Conservation (phyloP, 495 filamentous ascomycete genomes). For the Aspergillus conjunctus region DNA sequence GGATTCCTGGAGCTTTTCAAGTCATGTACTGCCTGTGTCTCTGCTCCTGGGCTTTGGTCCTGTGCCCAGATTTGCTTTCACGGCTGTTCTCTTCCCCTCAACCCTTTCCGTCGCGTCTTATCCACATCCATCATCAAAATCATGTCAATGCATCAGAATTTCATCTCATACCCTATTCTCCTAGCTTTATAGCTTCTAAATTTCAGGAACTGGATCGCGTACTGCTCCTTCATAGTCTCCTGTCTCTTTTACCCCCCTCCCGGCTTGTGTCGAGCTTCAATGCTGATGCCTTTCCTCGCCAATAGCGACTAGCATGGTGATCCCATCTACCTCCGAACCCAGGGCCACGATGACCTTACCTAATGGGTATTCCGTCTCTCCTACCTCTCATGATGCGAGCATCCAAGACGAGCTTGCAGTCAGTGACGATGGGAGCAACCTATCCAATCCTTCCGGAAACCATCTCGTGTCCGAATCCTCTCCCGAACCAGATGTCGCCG, state of each 20-base stretch:
- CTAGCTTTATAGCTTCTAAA: constrained; percentile 31
- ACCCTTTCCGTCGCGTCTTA: constrained; percentile 40
- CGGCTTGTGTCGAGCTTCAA: constrained; percentile 41
- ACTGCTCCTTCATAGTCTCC: constrained; percentile 29
- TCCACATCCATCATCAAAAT: constrained; percentile 50
- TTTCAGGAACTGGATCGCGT: constrained; percentile 39
- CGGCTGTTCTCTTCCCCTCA: constrained; percentile 26
- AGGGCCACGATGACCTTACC: constrained; percentile 42
- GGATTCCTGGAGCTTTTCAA: constrained; percentile 19
- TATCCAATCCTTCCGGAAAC: constrained; percentile 52
- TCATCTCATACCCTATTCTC: constrained; percentile 35
- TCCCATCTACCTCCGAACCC: constrained; percentile 51
- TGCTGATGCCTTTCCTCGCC: constrained; percentile 46
- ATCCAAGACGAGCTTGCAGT: constrained; percentile 40
- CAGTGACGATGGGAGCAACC: constrained; percentile 55
- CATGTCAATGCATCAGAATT: constrained; percentile 42
- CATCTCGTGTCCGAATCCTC: constrained; percentile 50
- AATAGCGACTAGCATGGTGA: constrained; percentile 56
- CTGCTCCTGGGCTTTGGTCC: constrained; percentile 26
- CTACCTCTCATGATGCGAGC: constrained; percentile 39
- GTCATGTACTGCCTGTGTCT: constrained; percentile 24
- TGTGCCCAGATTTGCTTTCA: constrained; percentile 27
- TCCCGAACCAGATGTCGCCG: constrained; percentile 65
- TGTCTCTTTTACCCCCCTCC: constrained; percentile 25
- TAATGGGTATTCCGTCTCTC: constrained; percentile 53